Percentiles rank a stretch among this genome's conserved stretches.
Evolutionary conservation across 345 rosid genomes (phyloP).

Genomic region (Eucalyptus decipiens): DNA sequence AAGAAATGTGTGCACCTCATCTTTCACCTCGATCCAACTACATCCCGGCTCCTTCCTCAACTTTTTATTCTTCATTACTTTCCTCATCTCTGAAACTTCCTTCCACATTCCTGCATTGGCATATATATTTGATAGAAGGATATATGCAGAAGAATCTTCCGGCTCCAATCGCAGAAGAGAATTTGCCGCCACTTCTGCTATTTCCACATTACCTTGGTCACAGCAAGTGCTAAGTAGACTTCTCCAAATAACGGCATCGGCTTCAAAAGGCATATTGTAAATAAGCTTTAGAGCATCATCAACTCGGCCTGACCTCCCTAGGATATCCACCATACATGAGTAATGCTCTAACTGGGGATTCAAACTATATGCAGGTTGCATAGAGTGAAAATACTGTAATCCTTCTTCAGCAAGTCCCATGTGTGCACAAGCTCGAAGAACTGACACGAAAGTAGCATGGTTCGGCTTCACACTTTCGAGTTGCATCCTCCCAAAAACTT

Average conservation of each 20-base stretch:
- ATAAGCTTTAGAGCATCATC: constrained; percentile 48
- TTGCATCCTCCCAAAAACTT: constrained; percentile 51
- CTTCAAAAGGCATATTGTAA: constrained; percentile 64
- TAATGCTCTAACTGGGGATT: constrained; percentile 78
- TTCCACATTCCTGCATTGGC: constrained; percentile 92
- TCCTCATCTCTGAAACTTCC: constrained; percentile 57
- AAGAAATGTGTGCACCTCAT: constrained; percentile 66
- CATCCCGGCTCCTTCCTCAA: constrained; percentile 92
- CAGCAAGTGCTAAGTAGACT: constrained; percentile 70
- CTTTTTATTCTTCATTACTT: constrained; percentile 46
- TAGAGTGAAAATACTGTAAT: constrained; percentile 45
- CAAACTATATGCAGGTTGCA: constrained; percentile 46
- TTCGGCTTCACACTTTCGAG: constrained; percentile 46
- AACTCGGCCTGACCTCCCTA: constrained; percentile 72
- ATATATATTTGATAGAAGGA: constrained; percentile 73
- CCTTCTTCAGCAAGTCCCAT: constrained; percentile 61
- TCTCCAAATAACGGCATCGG: constrained; percentile 78
- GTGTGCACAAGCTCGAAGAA: constrained; percentile 93
- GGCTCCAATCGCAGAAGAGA: constrained; percentile 57
- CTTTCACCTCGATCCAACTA: constrained; percentile 87
- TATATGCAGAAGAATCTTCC: constrained; percentile 67
- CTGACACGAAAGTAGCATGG: constrained; percentile 75
- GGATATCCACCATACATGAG: constrained; percentile 84
- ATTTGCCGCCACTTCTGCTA: constrained; percentile 57
- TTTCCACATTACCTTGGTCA: constrained; percentile 61